Percentiles rank a stretch among this genome's conserved stretches.
phyloP scores from a whole-genome alignment of 2,329 filamentous ascomycete genomes.

The Fusarium sp. region DNA sequence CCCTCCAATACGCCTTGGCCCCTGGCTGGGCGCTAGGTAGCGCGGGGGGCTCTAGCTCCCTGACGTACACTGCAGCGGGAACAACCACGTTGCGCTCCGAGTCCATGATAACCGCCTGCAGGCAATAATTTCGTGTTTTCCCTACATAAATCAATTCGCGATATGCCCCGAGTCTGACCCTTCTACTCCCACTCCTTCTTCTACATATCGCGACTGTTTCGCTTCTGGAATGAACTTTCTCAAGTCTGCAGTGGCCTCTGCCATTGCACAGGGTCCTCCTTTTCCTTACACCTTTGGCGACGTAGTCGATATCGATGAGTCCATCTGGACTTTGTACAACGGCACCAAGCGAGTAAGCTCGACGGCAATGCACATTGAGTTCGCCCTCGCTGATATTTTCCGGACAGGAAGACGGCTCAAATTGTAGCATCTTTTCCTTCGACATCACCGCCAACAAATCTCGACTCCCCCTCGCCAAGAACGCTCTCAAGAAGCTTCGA shows the following conservation, averaged over 20 bases:
- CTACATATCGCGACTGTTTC: background rate
- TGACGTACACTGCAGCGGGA: constrained; percentile 27
- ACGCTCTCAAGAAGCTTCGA: constrained; percentile 91
- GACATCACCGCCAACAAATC: constrained; percentile 84
- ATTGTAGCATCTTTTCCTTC: constrained; percentile 97
- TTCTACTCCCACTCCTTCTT: too few species aligned
- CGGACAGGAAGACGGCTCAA: constrained; percentile 84
- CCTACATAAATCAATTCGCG: constrained; percentile 1
- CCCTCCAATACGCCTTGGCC: constrained; percentile 12
- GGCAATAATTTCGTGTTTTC: constrained; percentile 7
- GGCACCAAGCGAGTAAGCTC: constrained; percentile 82
- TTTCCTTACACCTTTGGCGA: constrained; percentile 95
- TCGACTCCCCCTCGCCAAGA: constrained; percentile 85
- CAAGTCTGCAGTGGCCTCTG: constrained; percentile 96
- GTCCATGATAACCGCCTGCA: constrained; percentile 18
- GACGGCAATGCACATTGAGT: background rate
- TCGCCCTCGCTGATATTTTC: background rate
- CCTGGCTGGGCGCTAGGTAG: constrained; percentile 36
- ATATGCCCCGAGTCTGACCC: background rate
- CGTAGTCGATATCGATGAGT: constrained; percentile 88
- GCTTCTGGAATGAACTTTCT: constrained; percentile 83
- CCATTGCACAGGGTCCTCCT: constrained; percentile 91
- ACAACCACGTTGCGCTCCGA: constrained; percentile 42
- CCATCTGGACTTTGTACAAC: constrained; percentile 96
- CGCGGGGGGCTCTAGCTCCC: constrained; percentile 40